A percentile compares a stretch with the other conserved stretches of the same genome.
Evolutionary conservation across 1,284 basidiomycete genomes (phyloP).

Genomic region (Bjerkandera adusta): DNA sequence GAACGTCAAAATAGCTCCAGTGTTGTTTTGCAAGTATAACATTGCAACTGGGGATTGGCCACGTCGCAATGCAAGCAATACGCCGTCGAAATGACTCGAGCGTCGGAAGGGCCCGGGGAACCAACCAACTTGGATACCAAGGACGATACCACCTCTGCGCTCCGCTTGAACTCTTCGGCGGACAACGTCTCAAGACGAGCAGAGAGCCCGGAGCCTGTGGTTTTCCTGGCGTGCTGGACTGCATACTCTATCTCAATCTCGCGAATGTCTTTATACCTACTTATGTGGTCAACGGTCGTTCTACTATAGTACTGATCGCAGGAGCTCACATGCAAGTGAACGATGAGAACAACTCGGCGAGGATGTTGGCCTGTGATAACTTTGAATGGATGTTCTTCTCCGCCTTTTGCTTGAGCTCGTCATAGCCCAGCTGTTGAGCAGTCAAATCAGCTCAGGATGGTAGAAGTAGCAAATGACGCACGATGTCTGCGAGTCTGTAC

Average conservation of each 20-base stretch:
- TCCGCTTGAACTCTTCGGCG: too few relatives aligned
- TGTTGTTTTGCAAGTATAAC: too few relatives aligned
- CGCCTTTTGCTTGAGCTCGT: slow-evolving; percentile 16
- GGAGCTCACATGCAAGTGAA: slow-evolving; percentile 11
- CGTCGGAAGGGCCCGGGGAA: too few relatives aligned
- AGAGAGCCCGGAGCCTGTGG: too few relatives aligned
- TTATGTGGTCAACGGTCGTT: not conserved
- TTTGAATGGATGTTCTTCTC: slow-evolving; percentile 13
- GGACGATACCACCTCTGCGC: too few relatives aligned
- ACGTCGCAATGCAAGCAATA: too few relatives aligned
- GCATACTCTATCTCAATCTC: not conserved
- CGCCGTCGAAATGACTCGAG: too few relatives aligned
- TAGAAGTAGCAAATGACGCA: not conserved
- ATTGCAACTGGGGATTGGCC: too few relatives aligned
- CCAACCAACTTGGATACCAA: too few relatives aligned
- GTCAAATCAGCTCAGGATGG: not conserved
- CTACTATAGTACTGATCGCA: too few relatives aligned
- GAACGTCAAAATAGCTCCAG: too few relatives aligned
- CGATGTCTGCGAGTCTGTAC: slow-evolving; percentile 22
- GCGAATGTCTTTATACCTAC: not conserved
- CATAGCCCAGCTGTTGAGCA: slow-evolving; percentile 16
- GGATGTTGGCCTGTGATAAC: slow-evolving; percentile 17
- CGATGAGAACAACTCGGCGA: slow-evolving; percentile 19
- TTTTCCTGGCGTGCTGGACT: not conserved
- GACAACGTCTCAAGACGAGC: too few relatives aligned